Evolutionary conservation across 371 early-diverging fungal genomes (phyloP), one percentile per base, ranked within the genome.

Genomic region (Dipsacomyces acuminosporus): DNA sequence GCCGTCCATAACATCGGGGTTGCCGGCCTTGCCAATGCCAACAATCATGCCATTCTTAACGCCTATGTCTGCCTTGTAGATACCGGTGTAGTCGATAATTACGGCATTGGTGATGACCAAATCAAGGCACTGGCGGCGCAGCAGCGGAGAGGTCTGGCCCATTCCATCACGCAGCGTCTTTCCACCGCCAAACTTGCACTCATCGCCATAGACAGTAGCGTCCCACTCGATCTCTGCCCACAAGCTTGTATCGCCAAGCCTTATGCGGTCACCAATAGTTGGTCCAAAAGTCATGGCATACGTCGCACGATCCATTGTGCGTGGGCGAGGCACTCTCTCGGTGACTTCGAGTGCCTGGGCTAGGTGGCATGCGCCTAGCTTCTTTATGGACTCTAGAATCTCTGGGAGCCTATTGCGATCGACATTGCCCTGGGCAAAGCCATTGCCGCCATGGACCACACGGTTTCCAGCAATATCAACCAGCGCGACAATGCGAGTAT

Each of bases 1-100:
- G 19, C 83, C 88, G 21, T 85, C 90, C 94, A 93, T 93, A n/a
- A 90, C 85, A 64, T 91, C 90, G 1, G 93, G 96, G 72, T 94
- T 96, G n/a, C 96, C 96, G 13, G 93, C 87, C 67, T 96, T 96
- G 44, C 96, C 96, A 49, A 94, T 91, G 18, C 89, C 93, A 14
- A 74, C 80, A 55, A 96, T 93, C 20, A 78, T 56, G 2, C 93
- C 92, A 18, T 82, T 71, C 54, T 87, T 87, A 60, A 96, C 82
- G 55, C 96, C 96, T 71, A 94, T 92, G 61, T 96, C 94, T 8
- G 96, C 94, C 83, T 95, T 95, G 80, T 87, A 89, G 36, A 95
- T 89, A n/a, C 96, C 96, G 11, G 89, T 86, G 56, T 88, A 88
- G 69, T 96, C 96, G 46, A 96, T 69, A 51, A 96, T 86, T 36